A percentile compares a stretch with the other conserved stretches of the same genome.
These are phyloP conservation scores for Starmerella kuoi DNA, from an alignment of 805 yeast species.

Conservation along the genomic window DNA sequence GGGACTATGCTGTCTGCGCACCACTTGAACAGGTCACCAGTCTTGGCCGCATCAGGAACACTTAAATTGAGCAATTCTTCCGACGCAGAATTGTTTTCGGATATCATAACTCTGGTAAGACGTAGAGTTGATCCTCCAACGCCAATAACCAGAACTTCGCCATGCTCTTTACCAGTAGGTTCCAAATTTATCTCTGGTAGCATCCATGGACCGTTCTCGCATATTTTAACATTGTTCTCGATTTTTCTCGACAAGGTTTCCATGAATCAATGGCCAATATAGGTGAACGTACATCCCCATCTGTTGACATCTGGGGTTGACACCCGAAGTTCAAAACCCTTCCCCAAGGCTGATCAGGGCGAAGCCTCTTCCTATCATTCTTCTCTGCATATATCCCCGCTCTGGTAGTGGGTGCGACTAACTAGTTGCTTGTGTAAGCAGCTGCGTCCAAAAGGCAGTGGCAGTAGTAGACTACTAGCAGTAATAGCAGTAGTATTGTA, in stretches of 20 bases:
- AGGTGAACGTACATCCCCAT: neutral
- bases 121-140: constrained; percentile 24
- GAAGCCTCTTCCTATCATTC: neutral
- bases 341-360: too few relatives aligned
- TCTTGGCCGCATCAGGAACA: constrained; percentile 10
- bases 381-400: neutral
- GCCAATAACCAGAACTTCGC: constrained; percentile 19
- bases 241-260: constrained; percentile 2
- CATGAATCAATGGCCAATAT: neutral
- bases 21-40: constrained; percentile 16
- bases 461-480: too few relatives aligned
- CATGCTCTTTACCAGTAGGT: constrained; percentile 12
- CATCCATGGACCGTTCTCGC: constrained; percentile 20
- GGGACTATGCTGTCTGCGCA: constrained; percentile 12
- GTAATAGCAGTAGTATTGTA: too few relatives aligned
- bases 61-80: constrained; percentile 1
- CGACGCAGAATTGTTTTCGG: neutral
- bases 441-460: too few relatives aligned
- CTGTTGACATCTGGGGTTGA: neutral
- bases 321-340: neutral
- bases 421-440: too few relatives aligned
- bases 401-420: too few relatives aligned
- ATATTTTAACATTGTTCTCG: neutral
- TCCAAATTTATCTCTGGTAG: constrained; percentile 6
- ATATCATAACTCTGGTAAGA: constrained; percentile 6